Conservation (phyloP, 1,139 yeast species). For the Taphrina communis region DNA sequence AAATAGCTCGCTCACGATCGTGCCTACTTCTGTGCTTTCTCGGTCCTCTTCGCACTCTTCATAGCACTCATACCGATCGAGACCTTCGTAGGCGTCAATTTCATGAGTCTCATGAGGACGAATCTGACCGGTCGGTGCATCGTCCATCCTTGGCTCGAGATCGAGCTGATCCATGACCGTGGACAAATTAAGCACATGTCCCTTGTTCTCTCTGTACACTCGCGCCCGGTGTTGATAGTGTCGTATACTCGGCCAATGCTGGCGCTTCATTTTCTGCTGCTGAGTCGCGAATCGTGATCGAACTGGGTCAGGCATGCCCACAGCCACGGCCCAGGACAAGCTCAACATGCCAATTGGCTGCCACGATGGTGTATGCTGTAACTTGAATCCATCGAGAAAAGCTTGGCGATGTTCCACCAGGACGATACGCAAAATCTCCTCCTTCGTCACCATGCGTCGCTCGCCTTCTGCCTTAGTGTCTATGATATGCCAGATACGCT, state of each 20-base stretch:
- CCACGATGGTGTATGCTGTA: slow-evolving; percentile 17
- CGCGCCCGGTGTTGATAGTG: slow-evolving; percentile 3
- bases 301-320: not conserved
- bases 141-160: not conserved
- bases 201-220: slow-evolving; percentile 4
- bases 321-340: slow-evolving; percentile 5
- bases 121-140: not conserved
- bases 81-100: not conserved
- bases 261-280: not conserved
- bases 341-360: not conserved
- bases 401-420: slow-evolving; percentile 10
- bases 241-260: slow-evolving; percentile 4
- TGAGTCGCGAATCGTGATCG: not conserved
- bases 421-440: not conserved
- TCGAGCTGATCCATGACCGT: slow-evolving; percentile 5
- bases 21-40: slow-evolving; percentile 1
- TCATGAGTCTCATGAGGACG: not conserved
- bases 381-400: not conserved
- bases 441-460: not conserved
- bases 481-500: slow-evolving; percentile 8
- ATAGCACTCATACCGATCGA: not conserved
- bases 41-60: not conserved
- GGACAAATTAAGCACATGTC: not conserved
- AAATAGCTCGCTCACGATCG: not conserved
- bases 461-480: slow-evolving; percentile 1